These are phyloP conservation scores for Dalbergia oliveri DNA, from an alignment of 306 rosid genomes.

Conservation along the genomic window DNA sequence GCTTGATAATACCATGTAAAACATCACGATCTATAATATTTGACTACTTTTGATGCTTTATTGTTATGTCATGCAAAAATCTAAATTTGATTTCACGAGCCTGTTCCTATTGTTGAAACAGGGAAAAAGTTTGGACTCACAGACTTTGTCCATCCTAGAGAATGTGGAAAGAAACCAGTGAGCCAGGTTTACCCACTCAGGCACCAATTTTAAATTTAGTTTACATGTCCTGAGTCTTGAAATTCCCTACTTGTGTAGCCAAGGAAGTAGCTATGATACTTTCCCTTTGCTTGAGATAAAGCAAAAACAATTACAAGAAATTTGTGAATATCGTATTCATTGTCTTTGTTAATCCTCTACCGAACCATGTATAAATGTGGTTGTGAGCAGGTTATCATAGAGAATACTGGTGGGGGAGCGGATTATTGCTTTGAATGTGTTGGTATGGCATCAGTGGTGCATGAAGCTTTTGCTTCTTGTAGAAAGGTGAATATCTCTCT, in stretches of 20 bases:
- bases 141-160: conserved; percentile 61
- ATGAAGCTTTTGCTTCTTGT: conserved; percentile 80
- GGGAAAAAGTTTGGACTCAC: conserved; percentile 84
- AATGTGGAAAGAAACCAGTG: conserved; percentile 60
- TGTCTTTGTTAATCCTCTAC: background rate
- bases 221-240: background rate
- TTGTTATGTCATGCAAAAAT: background rate
- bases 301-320: background rate
- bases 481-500: conserved; percentile 61
- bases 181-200: conserved; percentile 62
- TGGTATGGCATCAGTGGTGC: conserved; percentile 73
- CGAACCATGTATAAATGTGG: background rate
- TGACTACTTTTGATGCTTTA: background rate
- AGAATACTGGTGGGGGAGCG: conserved; percentile 78
- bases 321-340: background rate
- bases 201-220: background rate
- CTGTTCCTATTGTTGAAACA: conserved; percentile 39
- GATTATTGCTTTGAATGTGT: conserved; percentile 90
- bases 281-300: background rate
- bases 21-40: background rate
- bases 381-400: conserved; percentile 58
- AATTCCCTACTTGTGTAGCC: background rate
- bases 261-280: background rate
- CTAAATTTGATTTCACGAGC: background rate
- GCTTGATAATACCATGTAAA: conserved; percentile 17